These are phyloP conservation scores for Colletotrichum acutatum DNA, from an alignment of 2,329 filamentous ascomycete species.

Conservation along the genomic window DNA sequence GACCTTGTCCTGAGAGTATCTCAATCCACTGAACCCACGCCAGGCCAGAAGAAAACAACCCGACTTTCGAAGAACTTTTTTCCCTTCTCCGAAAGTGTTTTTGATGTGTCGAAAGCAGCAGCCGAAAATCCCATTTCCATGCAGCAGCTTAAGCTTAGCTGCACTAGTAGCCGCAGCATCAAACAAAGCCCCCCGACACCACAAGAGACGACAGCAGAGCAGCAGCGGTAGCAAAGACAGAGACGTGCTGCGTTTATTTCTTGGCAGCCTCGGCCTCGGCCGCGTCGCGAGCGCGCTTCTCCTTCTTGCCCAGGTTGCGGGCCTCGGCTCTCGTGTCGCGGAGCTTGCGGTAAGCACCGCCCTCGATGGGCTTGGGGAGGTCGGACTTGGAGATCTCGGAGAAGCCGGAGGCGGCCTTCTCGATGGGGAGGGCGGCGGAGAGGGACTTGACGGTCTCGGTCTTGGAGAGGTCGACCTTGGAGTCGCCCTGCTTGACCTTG, in stretches of 20 bases:
- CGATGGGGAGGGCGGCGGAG: slow-evolving; percentile 76
- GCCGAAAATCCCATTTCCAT: slow-evolving; percentile 33
- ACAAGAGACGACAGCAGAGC: slow-evolving; percentile 34
- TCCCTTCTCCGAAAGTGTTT: slow-evolving; percentile 29
- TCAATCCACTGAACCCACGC: slow-evolving; percentile 33
- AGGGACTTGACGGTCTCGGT: slow-evolving; percentile 69
- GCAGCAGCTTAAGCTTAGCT: slow-evolving; percentile 22
- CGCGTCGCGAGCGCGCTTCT: slow-evolving; percentile 93
- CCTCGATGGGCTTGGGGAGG: slow-evolving; percentile 78
- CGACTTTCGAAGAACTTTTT: slow-evolving; percentile 28
- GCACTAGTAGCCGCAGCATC: slow-evolving; percentile 27
- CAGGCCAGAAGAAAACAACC: slow-evolving; percentile 33
- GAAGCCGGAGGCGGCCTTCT: slow-evolving; percentile 72
- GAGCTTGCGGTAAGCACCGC: slow-evolving; percentile 88
- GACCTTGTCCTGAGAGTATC: slow-evolving; percentile 36
- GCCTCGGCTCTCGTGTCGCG: slow-evolving; percentile 86
- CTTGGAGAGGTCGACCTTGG: slow-evolving; percentile 81
- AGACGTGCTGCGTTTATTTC: slow-evolving; percentile 72
- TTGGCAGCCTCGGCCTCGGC: slow-evolving; percentile 85
- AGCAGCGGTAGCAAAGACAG: slow-evolving; percentile 24
- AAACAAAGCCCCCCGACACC: slow-evolving; percentile 32
- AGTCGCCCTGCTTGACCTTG: slow-evolving; percentile 93
- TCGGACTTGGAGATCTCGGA: slow-evolving; percentile 85
- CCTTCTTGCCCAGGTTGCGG: slow-evolving; percentile 83
- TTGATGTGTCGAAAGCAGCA: slow-evolving; percentile 35